A percentile compares a stretch with the other conserved stretches of the same genome.
phyloP scores from a whole-genome alignment of 1,284 basidiomycete genomes.

The Sanghuangporus weigelae region DNA sequence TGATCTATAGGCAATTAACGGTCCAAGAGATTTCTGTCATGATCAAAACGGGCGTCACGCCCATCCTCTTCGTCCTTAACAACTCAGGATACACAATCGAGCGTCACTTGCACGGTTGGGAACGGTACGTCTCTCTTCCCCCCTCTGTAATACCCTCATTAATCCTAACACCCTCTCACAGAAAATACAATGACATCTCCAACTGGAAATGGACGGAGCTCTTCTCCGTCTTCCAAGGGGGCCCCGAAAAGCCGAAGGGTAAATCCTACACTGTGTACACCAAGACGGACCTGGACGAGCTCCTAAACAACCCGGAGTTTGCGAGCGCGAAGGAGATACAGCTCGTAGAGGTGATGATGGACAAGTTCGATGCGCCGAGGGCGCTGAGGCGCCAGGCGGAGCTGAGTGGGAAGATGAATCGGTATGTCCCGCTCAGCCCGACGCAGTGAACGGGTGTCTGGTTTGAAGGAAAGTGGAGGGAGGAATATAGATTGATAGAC shows the following conservation, averaged over 20 bases:
- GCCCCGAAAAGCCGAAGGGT: slow-evolving; percentile 46
- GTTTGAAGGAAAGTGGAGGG: neutral
- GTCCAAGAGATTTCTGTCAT: slow-evolving; percentile 79
- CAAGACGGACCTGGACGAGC: slow-evolving; percentile 56
- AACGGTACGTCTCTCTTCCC: slow-evolving; percentile 27
- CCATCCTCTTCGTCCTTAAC: slow-evolving; percentile 84
- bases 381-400: slow-evolving; percentile 51
- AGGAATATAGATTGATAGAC: neutral
- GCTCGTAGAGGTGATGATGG: slow-evolving; percentile 78
- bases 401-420: slow-evolving; percentile 47
- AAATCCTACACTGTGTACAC: slow-evolving; percentile 62
- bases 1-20: slow-evolving; percentile 52
- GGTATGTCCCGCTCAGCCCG: slow-evolving; percentile 23
- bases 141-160: neutral
- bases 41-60: slow-evolving; percentile 61
- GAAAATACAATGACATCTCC: slow-evolving; percentile 69
- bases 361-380: slow-evolving; percentile 64
- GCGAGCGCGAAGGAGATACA: slow-evolving; percentile 59
- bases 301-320: slow-evolving; percentile 59
- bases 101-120: slow-evolving; percentile 67
- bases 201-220: slow-evolving; percentile 69
- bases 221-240: slow-evolving; percentile 50
- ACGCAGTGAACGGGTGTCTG: neutral
- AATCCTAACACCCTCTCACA: slow-evolving; percentile 22
- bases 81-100: slow-evolving; percentile 91